Base-by-base conservation (phyloP, 495 filamentous ascomycete species). In the Aspergillus coremiiformis region DNA sequence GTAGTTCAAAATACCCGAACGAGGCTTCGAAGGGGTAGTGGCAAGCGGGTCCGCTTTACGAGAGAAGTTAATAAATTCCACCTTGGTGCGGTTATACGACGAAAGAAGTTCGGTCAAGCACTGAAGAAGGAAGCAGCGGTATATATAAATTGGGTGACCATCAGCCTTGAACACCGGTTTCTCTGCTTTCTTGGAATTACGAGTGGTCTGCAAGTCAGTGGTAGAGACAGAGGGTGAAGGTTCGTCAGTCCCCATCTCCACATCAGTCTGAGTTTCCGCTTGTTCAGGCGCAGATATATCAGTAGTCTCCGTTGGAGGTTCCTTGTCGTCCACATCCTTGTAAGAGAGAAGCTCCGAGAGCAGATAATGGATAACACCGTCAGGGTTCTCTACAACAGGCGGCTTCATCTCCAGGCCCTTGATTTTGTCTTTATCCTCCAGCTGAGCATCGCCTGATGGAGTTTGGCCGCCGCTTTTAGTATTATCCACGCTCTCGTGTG, bases 21-120 rank as follows among this genome's bases (percentile, higher is more conserved):
- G 84, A 35, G 93, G 93, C 68, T 97, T 99, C 9, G 90, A 89
- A 32, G 93, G 93, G 5, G 90, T 96, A 41, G 82, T 85, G 23
- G 85, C 81, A 54, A 88, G 78, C 4, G 90, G 86, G 52, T 89
- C 86, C 17, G 86, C 84, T 59, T 89, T 89, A 53, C 93, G 84
- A 46, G 92, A 96, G 74, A 96, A 97, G 63, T 96, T 96, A 67
- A 99, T 96, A 64, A 99, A 99, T 61, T 99, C 94, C 19, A 97
- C 78, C 74, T 99, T 99, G 33, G 89, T 85, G 23, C 90, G 85
- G 53, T 89, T 95, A 71, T 96, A 97, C 60, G 84, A 92, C 35
- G 85, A 84, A n/a, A 99, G 76, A 15, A 99, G 78, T 65, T 99
- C 93, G 0, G 90, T 86, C 27, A 99, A 74, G 61, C 92, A 95